Conservation (phyloP, 228 moss, liverwort and hornwort genomes). For the Sphagnum fallax region DNA sequence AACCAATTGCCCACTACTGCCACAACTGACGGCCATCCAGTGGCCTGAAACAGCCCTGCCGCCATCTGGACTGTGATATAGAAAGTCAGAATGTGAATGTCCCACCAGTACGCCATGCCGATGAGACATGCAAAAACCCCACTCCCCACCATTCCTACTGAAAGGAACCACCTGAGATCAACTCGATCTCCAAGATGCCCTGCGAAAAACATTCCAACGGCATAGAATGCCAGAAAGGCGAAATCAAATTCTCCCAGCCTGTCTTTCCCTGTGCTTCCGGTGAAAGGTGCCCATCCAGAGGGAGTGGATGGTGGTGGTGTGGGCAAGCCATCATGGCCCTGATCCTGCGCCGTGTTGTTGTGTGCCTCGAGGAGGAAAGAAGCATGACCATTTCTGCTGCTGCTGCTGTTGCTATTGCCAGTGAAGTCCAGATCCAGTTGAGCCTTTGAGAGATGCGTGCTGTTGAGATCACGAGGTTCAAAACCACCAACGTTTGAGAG, state of each 20-base stretch:
- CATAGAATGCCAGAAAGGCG: slow-evolving; percentile 71
- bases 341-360: no score
- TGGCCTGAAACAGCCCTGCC: slow-evolving; percentile 74
- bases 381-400: no score
- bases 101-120: slow-evolving; percentile 46
- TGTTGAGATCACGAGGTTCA: no score
- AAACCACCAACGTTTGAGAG: no score
- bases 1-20: slow-evolving; percentile 85
- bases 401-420: no score
- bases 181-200: slow-evolving; percentile 87
- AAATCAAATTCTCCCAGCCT: slow-evolving; percentile 80
- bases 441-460: no score
- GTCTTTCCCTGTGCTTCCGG: slow-evolving; percentile 62
- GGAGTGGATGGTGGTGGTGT: not conserved
- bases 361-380: no score
- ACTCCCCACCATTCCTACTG: slow-evolving; percentile 70
- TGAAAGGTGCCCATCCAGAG: slow-evolving; percentile 72
- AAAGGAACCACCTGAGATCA: slow-evolving; percentile 70
- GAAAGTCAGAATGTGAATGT: slow-evolving; percentile 59
- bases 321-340: no score
- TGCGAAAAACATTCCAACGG: slow-evolving; percentile 87
- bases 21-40: slow-evolving; percentile 91
- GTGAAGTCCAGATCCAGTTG: no score
- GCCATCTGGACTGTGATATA: slow-evolving; percentile 67
- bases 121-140: slow-evolving; percentile 73